Conservation (phyloP, 257 asterid genomes). For the Ajuga chamaepitys region DNA sequence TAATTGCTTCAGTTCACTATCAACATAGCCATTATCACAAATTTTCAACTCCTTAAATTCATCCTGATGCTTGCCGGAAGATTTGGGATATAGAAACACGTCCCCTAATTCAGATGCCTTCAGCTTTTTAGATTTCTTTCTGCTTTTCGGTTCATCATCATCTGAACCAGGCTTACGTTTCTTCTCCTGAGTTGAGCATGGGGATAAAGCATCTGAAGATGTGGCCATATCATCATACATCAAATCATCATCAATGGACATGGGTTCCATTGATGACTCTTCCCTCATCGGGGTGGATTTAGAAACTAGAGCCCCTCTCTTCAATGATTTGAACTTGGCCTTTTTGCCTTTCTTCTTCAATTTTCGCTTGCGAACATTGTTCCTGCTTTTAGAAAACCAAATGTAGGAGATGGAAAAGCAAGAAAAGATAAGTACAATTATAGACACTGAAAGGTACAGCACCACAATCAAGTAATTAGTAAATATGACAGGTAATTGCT, state of each 20-base stretch:
- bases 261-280: slow-evolving; percentile 50
- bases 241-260: slow-evolving; percentile 57
- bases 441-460: too few relatives aligned
- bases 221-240: slow-evolving; percentile 47
- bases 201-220: slow-evolving; percentile 56
- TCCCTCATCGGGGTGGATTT: slow-evolving; percentile 47
- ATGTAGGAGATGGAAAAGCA: background rate
- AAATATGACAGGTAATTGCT: background rate
- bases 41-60: slow-evolving; percentile 38
- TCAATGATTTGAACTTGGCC: slow-evolving; percentile 85
- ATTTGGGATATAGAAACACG: slow-evolving; percentile 34
- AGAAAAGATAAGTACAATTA: background rate
- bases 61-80: slow-evolving; percentile 38
- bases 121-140: slow-evolving; percentile 59
- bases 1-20: slow-evolving; percentile 46
- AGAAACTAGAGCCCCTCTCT: slow-evolving; percentile 74
- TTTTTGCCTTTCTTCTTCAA: slow-evolving; percentile 81
- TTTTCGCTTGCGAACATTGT: slow-evolving; percentile 54
- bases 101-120: slow-evolving; percentile 43
- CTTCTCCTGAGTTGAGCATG: slow-evolving; percentile 47
- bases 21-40: slow-evolving; percentile 40
- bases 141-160: slow-evolving; percentile 47
- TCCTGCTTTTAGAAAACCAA: slow-evolving; percentile 43
- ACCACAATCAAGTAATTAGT: background rate
- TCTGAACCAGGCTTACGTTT: slow-evolving; percentile 53